Base-by-base conservation (phyloP, 495 filamentous ascomycete genomes). In the Daldinia childiae region DNA sequence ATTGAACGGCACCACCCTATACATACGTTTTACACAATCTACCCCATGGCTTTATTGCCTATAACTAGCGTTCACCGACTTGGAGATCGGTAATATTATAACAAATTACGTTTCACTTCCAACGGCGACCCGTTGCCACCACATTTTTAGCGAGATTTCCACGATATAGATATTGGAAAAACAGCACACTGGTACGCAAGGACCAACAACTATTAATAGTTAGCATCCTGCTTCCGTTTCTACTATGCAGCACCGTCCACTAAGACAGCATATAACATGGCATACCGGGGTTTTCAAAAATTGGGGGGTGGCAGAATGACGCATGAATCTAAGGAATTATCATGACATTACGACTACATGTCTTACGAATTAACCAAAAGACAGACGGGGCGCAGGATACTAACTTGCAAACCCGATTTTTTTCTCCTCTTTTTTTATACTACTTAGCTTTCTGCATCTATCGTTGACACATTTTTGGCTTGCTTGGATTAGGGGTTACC, bases 131-230 rank as follows among this genome's bases (percentile, higher is more conserved):
- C 21, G 36, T 54, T 48, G 36, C 66, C 66, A 39, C 34, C 17
- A 54, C 38, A 56, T 55, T 56, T 58, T 36, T 50, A 51, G 51
- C 43, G 39, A 43, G 24, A 45, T 59, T 45, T 66, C 32, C 71
- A 68, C 58, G 63, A 63, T 70, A 74, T 66, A 74, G 67, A 71
- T 30, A 70, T 29, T 30, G 39, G 67, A 62, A 76, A 56, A 71
- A 79, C 69, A 79, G 77, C 75, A 74, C 59, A 75, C 61, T 60
- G 58, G 77, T 72, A 72, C 72, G 69, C 64, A 52, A 75, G 55
- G 36, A 54, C 58, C 78, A 39, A 69, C 72, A 43, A 58, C 27
- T 32, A 56, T 63, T 15, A 58, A 64, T 32, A 39, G 48, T 32
- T 21, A 48, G 50, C 60, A 61, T 65, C 38, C 45, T 52, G 34